A percentile compares a stretch with the other conserved stretches of the same genome.
Conservation (phyloP, 441 rosid genomes). For the Adansonia grandidieri region DNA sequence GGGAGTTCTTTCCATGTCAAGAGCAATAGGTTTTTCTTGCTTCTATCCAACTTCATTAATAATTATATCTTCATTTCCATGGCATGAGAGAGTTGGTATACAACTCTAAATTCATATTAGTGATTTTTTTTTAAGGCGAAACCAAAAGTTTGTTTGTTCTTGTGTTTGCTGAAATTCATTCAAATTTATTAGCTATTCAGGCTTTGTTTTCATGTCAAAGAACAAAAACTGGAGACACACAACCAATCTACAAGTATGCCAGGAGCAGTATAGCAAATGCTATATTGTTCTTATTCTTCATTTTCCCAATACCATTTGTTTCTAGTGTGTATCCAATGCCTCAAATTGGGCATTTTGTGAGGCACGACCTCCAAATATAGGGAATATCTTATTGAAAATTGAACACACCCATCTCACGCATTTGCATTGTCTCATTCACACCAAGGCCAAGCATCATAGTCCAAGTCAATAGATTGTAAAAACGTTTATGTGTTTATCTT, state of each 20-base stretch:
- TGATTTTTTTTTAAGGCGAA: neutral
- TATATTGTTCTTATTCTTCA: too few relatives aligned
- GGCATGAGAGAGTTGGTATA: neutral
- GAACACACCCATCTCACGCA: too few relatives aligned
- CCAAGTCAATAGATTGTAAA: too few relatives aligned
- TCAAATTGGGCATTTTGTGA: too few relatives aligned
- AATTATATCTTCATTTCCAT: neutral
- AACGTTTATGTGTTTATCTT: too few relatives aligned
- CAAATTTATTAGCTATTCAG: neutral
- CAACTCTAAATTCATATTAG: neutral
- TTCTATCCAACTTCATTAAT: slow-evolving; percentile 8
- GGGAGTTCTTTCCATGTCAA: slow-evolving; percentile 79
- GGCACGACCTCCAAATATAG: too few relatives aligned
- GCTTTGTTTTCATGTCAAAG: slow-evolving; percentile 4
- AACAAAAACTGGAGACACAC: neutral
- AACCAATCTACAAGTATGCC: neutral
- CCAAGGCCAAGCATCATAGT: too few relatives aligned
- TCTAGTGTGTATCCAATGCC: too few relatives aligned
- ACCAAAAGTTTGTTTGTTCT: neutral
- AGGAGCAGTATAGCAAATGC: neutral
- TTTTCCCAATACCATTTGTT: too few relatives aligned
- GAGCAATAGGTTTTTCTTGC: slow-evolving; percentile 61
- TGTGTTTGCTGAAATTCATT: slow-evolving; percentile 3
- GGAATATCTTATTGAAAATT: too few relatives aligned
- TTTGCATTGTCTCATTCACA: too few relatives aligned